Percentiles rank a stretch among this genome's conserved stretches.
Conservation (phyloP, 345 rosid genomes). For the Populus tremula region DNA sequence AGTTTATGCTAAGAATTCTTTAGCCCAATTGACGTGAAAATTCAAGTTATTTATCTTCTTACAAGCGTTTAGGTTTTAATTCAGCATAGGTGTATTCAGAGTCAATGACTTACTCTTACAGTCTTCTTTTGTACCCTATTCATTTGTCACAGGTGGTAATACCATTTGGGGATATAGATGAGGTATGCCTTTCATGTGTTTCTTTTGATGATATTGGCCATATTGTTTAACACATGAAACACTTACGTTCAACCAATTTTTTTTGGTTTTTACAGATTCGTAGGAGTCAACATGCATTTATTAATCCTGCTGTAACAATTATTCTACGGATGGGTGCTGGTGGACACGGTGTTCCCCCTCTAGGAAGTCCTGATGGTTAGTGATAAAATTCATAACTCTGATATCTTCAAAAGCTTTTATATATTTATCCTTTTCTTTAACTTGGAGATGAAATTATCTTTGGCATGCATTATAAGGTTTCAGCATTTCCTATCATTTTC, state of each 20-base stretch:
- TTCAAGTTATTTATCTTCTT: no score
- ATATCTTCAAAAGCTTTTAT: neutral
- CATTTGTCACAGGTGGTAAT: conserved; percentile 57
- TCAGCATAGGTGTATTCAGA: no score
- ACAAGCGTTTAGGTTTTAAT: no score
- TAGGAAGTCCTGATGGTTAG: conserved; percentile 98
- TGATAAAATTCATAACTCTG: neutral
- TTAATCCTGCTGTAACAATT: conserved; percentile 93
- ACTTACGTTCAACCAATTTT: conserved; percentile 8
- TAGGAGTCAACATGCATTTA: conserved; percentile 94
- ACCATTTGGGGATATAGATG: conserved; percentile 95
- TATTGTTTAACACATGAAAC: conserved; percentile 6
- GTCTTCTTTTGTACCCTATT: neutral
- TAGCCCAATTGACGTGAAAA: no score
- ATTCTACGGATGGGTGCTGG: conserved; percentile 98
- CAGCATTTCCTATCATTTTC: neutral
- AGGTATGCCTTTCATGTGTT: conserved; percentile 46
- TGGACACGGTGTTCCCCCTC: conserved; percentile 99
- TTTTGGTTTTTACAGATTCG: conserved; percentile 55
- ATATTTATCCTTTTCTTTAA: neutral
- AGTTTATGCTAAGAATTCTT: no score
- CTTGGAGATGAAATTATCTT: neutral
- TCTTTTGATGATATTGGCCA: conserved; percentile 3
- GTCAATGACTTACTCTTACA: no score
- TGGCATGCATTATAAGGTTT: neutral